phyloP scores from a whole-genome alignment of 352 stramenopile species.

The Pythium volutum region DNA sequence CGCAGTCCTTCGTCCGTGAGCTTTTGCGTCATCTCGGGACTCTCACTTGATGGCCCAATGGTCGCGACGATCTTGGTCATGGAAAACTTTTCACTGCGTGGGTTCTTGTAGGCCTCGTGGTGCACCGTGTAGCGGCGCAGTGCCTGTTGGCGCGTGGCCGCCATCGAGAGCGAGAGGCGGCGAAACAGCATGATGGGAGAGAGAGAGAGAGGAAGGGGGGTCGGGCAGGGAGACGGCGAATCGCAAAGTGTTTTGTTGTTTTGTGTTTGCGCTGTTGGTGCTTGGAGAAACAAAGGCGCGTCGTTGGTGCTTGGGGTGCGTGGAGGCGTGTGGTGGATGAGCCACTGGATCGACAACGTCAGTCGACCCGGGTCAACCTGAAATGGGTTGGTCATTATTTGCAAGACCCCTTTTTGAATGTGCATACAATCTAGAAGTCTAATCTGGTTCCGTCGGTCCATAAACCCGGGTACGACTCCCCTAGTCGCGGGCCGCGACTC shows the following conservation, averaged over 20 bases:
- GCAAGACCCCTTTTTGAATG: no score
- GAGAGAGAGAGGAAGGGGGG: not conserved
- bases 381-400: no score
- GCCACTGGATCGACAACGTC: conserved; percentile 6
- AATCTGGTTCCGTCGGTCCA: no score
- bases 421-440: no score
- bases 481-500: no score
- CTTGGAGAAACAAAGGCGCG: conserved; percentile 4
- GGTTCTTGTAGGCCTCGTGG: conserved; percentile 68
- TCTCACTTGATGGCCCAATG: conserved; percentile 87
- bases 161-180: conserved; percentile 15
- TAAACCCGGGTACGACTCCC: conserved; percentile 4
- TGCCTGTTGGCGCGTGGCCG: conserved; percentile 5
- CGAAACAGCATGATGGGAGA: conserved; percentile 14
- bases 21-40: conserved; percentile 70
- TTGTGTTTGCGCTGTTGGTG: conserved; percentile 12
- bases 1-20: conserved; percentile 87
- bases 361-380: not conserved
- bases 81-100: conserved; percentile 79
- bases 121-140: conserved; percentile 26
- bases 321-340: not conserved
- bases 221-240: conserved; percentile 3
- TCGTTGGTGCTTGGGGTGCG: conserved; percentile 26
- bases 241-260: conserved; percentile 22
- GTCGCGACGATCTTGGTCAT: conserved; percentile 94